Conservation (phyloP, 2,329 filamentous ascomycete species). For the Microdochium paspali region DNA sequence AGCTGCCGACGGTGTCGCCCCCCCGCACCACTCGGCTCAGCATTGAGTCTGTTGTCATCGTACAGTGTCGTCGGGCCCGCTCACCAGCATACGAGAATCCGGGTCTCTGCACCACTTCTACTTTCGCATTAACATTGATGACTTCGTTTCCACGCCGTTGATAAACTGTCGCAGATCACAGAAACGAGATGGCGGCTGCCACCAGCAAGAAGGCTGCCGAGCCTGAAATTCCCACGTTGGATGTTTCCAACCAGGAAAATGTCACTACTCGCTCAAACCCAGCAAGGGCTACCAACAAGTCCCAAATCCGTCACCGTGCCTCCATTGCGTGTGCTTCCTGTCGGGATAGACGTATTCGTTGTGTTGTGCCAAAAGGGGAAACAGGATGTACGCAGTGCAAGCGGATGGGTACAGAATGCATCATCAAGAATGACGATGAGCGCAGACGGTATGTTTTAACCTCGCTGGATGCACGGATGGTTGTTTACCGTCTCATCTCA, state of each 20-base stretch:
- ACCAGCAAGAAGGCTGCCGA: constrained; percentile 5
- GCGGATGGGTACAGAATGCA: constrained; percentile 36
- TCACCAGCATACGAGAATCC: no score
- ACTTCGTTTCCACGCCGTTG: no score
- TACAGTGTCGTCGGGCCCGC: no score
- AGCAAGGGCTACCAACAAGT: constrained; percentile 19
- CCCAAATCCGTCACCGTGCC: constrained; percentile 34
- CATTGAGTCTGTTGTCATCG: no score
- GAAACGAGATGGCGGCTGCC: constrained; percentile 3
- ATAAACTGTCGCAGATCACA: no score
- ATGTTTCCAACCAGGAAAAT: constrained; percentile 22
- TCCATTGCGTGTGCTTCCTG: constrained; percentile 47
- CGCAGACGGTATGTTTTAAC: constrained; percentile 32
- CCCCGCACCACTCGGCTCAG: no score
- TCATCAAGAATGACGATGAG: constrained; percentile 50
- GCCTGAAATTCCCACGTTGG: constrained; percentile 9
- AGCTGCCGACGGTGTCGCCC: no score
- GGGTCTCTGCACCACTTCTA: no score
- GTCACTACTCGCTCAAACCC: constrained; percentile 17
- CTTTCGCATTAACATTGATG: no score
- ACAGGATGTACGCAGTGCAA: constrained; percentile 42
- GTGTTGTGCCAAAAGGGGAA: constrained; percentile 43
- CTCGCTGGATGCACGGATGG: neutral
- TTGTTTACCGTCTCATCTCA: neutral
- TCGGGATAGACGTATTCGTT: constrained; percentile 34